Evolutionary conservation across 2,329 filamentous ascomycete species (phyloP), one percentile per base, ranked within the genome.

Genomic region (Neofusicoccum laricinum): DNA sequence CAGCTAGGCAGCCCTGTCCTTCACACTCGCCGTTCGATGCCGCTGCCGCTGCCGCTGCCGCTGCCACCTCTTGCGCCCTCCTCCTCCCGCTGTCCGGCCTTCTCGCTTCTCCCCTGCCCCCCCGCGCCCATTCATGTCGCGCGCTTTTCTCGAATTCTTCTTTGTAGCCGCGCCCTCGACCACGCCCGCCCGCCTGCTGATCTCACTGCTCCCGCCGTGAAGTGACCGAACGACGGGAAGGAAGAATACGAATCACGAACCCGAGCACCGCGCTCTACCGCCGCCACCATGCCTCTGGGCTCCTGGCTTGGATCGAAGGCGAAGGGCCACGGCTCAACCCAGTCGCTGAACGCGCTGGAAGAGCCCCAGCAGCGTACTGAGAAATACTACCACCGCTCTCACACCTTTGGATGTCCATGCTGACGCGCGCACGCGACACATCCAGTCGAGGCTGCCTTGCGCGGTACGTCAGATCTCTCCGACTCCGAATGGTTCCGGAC

Each of bases 341-440:
- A 82, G 72, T 86, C 84, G 46, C 71, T 88, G 65, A 85, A 83
- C 71, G 82, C 85, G 67, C 71, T 85, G 57, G 81, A 83, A 67
- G 86, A 89, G 75, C 78, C 85, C 55, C 81, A 84, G 46, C 80
- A 88, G 71, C 82, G 90, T 68, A 78, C 48, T 53, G 50, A 43
- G 69, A 66, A 41, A 7, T 14, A n/a, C 8, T 14, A 34, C 15
- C 34, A 10, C 61, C 48, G 11, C n/a, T 14, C 12, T 21, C 15
- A 14, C 25, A 21, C 21, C 21, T 36, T 30, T 30, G 25, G 25
- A n/a, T 15, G 38, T 6, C 61, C n/a, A 36, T 64, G 64, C 70
- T 76, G 64, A 75, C 66, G 55, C 19, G 36, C 40, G 41, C 55
- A 21, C 19, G 36, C 34, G 51, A 49, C 14, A 17, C 41, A 38